Conservation (phyloP, 805 yeast species). For the Myxozyma lipomycoides region DNA sequence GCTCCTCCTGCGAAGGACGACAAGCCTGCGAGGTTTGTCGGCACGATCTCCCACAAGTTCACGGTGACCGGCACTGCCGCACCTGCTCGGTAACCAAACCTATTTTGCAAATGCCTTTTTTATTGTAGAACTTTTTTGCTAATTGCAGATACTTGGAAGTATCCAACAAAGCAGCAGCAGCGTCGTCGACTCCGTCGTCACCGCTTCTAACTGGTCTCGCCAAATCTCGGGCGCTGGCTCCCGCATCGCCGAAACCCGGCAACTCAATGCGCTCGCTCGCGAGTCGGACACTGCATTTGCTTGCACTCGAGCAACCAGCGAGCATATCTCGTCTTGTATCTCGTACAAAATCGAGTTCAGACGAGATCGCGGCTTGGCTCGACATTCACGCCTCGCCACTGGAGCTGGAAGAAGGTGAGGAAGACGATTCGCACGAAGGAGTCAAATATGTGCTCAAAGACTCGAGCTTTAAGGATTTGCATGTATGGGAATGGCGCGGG, state of each 20-base stretch:
- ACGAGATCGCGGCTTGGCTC: conserved; percentile 36
- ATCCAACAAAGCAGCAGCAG: too few species aligned
- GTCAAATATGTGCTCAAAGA: conserved; percentile 31
- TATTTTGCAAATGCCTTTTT: too few species aligned
- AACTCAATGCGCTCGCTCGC: conserved; percentile 30
- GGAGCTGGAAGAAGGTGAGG: neutral
- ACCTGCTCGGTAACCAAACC: too few species aligned
- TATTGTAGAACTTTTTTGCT: too few species aligned
- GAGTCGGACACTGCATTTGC: conserved; percentile 43
- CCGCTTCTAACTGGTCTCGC: conserved; percentile 16
- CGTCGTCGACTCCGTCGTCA: too few species aligned
- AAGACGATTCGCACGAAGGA: conserved; percentile 22
- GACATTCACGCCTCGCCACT: conserved; percentile 34
- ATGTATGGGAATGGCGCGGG: conserved; percentile 39
- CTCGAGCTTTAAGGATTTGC: conserved; percentile 33
- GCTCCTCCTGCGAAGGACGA: neutral
- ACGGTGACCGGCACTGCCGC: conserved; percentile 14
- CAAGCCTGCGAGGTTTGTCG: conserved; percentile 13
- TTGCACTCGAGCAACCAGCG: conserved; percentile 48
- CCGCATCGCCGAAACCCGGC: conserved; percentile 29
- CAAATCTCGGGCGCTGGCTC: conserved; percentile 21
- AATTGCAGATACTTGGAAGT: too few species aligned
- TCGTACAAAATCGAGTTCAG: conserved; percentile 33
- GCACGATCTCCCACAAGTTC: conserved; percentile 29
- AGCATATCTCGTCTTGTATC: conserved; percentile 36